A percentile compares a stretch with the other conserved stretches of the same genome.
Evolutionary conservation across 2,329 filamentous ascomycete species (phyloP).

Genomic region (Penicillium sp.): DNA sequence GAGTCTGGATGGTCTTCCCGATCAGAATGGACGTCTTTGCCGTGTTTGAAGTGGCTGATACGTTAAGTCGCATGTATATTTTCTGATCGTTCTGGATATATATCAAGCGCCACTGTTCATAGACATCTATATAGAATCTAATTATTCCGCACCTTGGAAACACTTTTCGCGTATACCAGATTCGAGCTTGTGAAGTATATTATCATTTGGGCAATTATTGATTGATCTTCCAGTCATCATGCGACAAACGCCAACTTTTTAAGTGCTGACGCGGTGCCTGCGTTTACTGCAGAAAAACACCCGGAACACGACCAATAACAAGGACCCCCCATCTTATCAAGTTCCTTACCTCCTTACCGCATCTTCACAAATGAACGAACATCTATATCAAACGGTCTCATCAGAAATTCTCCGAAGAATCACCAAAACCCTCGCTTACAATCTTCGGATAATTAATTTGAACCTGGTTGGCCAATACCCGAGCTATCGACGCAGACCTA

Average conservation of each 20-base stretch:
- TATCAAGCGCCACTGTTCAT: not conserved
- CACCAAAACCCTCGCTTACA: not conserved
- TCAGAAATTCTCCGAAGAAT: not conserved
- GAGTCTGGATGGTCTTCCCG: slow-evolving; percentile 28
- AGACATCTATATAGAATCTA: not conserved
- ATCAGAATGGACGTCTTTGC: slow-evolving; percentile 47
- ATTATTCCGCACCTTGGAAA: no score
- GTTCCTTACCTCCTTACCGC: not conserved
- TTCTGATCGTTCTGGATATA: not conserved
- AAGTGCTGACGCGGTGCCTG: no score
- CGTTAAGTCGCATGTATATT: not conserved
- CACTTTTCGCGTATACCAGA: accelerated
- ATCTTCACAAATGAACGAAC: not conserved
- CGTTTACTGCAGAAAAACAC: no score
- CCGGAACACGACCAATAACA: no score
- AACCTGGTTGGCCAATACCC: slow-evolving; percentile 8
- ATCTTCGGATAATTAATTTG: slow-evolving; percentile 7
- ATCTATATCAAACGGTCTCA: not conserved
- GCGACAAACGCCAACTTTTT: no score
- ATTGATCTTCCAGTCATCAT: no score
- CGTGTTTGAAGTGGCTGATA: slow-evolving; percentile 6
- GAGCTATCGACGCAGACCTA: not conserved
- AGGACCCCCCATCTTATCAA: not conserved
- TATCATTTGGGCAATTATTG: no score
- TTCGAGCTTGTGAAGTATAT: no score